A percentile compares a stretch with the other conserved stretches of the same genome.
Evolutionary conservation across 768 basidiomycete species (phyloP).

Genomic region (Pleurotus sapidus): DNA sequence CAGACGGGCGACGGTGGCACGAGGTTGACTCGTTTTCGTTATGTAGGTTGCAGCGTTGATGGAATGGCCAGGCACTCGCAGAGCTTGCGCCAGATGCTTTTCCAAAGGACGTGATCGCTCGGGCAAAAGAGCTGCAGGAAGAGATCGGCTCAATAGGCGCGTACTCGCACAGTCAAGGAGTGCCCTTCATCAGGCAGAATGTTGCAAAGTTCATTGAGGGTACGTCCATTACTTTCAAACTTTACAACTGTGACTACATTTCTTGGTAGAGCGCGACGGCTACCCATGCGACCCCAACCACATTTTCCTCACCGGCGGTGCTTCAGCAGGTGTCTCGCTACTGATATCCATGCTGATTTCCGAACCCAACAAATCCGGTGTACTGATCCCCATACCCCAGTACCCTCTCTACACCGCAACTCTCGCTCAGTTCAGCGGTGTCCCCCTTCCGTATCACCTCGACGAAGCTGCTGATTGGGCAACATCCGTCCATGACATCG

Average conservation of each 20-base stretch:
- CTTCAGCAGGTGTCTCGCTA: conserved; percentile 93
- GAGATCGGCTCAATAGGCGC: conserved; percentile 95
- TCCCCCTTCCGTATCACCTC: conserved; percentile 84
- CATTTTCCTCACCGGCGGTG: conserved; percentile 95
- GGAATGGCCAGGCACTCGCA: conserved; percentile 87
- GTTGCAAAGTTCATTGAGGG: conserved; percentile 91
- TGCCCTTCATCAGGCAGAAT: conserved; percentile 81
- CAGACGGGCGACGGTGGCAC: not conserved
- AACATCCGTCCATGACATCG: conserved; percentile 68
- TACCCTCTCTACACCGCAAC: conserved; percentile 98
- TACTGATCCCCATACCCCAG: conserved; percentile 96
- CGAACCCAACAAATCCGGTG: conserved; percentile 55
- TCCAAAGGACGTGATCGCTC: conserved; percentile 80
- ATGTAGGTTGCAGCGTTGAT: conserved; percentile 81
- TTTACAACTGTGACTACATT: not conserved
- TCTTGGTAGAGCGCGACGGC: conserved; percentile 77
- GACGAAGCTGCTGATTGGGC: conserved; percentile 83
- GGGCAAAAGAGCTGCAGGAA: conserved; percentile 74
- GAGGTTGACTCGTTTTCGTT: conserved; percentile 8
- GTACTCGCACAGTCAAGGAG: conserved; percentile 94
- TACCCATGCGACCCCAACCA: conserved; percentile 76
- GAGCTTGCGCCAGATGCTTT: conserved; percentile 75
- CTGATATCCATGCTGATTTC: conserved; percentile 79
- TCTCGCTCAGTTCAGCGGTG: conserved; percentile 81
- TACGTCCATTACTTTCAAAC: conserved; percentile 21